Evolutionary conservation across 2,329 filamentous ascomycete species (phyloP), one percentile per base, ranked within the genome.

Genomic region (Beauveria sp.): DNA sequence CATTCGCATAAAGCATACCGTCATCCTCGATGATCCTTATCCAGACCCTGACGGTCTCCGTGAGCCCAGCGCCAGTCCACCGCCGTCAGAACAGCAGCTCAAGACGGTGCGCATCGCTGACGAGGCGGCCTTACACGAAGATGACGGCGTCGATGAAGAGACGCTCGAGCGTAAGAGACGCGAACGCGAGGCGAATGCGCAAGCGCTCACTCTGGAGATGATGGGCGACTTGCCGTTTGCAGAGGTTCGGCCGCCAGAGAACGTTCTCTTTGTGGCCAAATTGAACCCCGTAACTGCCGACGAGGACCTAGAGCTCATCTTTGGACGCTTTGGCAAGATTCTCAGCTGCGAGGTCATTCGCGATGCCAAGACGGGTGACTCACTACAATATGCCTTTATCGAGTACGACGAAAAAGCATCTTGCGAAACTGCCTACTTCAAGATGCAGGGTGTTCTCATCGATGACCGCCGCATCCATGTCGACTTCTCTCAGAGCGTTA

Each of bases 381-480:
- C 91, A 70, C 77, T 99, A 54, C 95, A 99, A 73, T 99, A 99
- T 72, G 92, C 95, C 1, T 99, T 99, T 68, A 96, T 99, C 70
- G 95, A 99, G 73, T 99, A 93, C 69, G 90, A 93, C 63, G 89
- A 96, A 61, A 95, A 97, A 76, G 85, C 88, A 67, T 90, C 93
- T 59, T 98, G 95, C 73, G 95, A 99, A 76, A 86, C 90, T 58
- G 95, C 95, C 3, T 99, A 97, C 71, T 95, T 96, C 79, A 99
- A 99, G 77, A 99, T 99, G 95, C 92, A 99, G 73, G 91, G 89
- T 2, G 93, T 98, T 1, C 78, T 99, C 61, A 98, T 99, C 66
- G 95, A 99, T 70, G 95, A 99, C 69, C 90, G 96, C 66, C 88
- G 95, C 48, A 99, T 99, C 65, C 95, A 99, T 71, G 95, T 99